Evolutionary conservation across 2,329 filamentous ascomycete species (phyloP).

Genomic region (Fusarium palustre): DNA sequence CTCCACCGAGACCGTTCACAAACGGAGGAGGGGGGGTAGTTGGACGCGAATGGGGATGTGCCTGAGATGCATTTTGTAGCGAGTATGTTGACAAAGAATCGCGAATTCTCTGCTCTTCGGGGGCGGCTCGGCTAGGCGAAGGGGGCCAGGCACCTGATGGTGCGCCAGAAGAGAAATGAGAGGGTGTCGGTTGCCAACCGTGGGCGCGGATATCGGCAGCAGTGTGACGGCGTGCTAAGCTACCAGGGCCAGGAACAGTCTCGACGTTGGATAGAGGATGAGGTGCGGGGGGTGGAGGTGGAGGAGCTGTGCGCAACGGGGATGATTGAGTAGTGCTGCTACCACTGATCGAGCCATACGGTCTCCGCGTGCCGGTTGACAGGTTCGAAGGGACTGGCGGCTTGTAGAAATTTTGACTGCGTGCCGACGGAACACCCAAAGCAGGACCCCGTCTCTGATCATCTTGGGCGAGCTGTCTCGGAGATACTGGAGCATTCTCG

Average conservation of each 20-base stretch:
- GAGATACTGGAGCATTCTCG: slow-evolving; percentile 85
- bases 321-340: slow-evolving; percentile 73
- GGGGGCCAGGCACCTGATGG: slow-evolving; percentile 65
- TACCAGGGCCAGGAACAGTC: slow-evolving; percentile 73
- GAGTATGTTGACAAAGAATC: slow-evolving; percentile 70
- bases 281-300: slow-evolving; percentile 72
- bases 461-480: slow-evolving; percentile 86
- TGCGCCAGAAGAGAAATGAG: slow-evolving; percentile 72
- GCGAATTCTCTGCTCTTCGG: slow-evolving; percentile 66
- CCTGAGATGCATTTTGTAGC: slow-evolving; percentile 58
- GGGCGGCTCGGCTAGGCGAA: slow-evolving; percentile 62
- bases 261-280: slow-evolving; percentile 74
- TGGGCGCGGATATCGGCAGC: slow-evolving; percentile 94
- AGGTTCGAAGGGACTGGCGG: slow-evolving; percentile 86
- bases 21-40: slow-evolving; percentile 66
- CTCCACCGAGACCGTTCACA: slow-evolving; percentile 56
- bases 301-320: slow-evolving; percentile 75
- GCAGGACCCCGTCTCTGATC: slow-evolving; percentile 82
- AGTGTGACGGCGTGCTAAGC: slow-evolving; percentile 86
- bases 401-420: slow-evolving; percentile 74
- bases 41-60: slow-evolving; percentile 62
- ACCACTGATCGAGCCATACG: slow-evolving; percentile 89
- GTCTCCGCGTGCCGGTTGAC: slow-evolving; percentile 77
- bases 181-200: slow-evolving; percentile 75
- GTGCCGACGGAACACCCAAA: slow-evolving; percentile 69